Base-by-base conservation (phyloP, 176 grass and related monocot species). In the Oryza nivara region DNA sequence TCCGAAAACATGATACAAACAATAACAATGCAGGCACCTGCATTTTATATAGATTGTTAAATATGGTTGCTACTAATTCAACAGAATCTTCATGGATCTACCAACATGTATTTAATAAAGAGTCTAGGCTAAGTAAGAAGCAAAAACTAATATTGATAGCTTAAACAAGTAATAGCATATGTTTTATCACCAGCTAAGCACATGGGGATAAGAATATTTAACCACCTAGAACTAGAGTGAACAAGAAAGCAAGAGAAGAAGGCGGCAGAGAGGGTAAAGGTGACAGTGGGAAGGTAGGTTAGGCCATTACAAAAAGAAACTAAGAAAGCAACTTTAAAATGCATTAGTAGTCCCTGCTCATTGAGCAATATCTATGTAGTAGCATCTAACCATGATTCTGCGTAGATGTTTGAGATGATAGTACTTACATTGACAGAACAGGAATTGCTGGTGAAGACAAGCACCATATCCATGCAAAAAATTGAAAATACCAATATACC, bases 341-440 rank as follows among this genome's bases (percentile, higher is more conserved):
- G 40, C 40, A 41, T 41, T 41, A 41, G 40, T 41, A 41, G 40
- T 41, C 40, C 40, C 40, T 41, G 40, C 40, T 41, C 7, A 4
- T 41, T 41, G 40, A 41, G 40, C 40, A 41, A 41, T 41, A 41
- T 41, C 40, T 41, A 41, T 41, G 40, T 41, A 9, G 40, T 41
- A 41, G 40, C 7, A 85, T 26, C 28, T 28, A 81, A 73, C 9
- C 1, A 63, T 72, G 56, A 54, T 43, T 74, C 16, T 30, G 74
- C 75, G 44, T 7, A 82, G 35, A 70, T 22, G 45, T 75, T 75
- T 78, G 45, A 49, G 70, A 70, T 51, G 19, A 61, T 73, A 22
- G 40, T 85, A 82, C 96, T 95, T 92, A 98, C 96, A 95, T 92
- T 82, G 96, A 98, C 9, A 98, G 83, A 90, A 98, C 96, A 89